A percentile compares a stretch with the other conserved stretches of the same genome.
Evolutionary conservation across 108 stramenopile species (phyloP).

Genomic region (Cylindrotheca fusiformis): DNA sequence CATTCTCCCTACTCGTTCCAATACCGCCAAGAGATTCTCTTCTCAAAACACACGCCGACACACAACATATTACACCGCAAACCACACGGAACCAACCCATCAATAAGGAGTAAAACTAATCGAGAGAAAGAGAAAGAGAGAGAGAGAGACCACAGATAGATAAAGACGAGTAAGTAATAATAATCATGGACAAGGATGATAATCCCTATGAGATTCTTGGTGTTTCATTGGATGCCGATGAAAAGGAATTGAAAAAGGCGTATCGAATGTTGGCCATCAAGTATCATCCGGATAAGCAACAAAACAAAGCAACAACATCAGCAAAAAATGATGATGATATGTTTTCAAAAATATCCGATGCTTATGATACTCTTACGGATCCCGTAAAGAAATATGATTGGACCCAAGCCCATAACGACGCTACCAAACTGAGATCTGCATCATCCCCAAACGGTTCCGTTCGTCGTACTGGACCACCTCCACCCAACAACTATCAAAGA

Average conservation of each 20-base stretch:
- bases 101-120: background rate
- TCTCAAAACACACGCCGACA: background rate
- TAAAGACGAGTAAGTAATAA: no score
- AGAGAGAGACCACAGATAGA: constrained; percentile 15
- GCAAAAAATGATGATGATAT: constrained; percentile 92
- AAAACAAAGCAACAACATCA: constrained; percentile 46
- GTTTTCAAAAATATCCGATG: constrained; percentile 92
- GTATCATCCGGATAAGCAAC: constrained; percentile 87
- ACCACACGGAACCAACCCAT: no score
- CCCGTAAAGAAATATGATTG: constrained; percentile 18
- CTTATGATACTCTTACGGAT: constrained; percentile 87
- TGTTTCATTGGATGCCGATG: constrained; percentile 48
- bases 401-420: constrained; percentile 9
- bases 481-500: background rate
- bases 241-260: constrained; percentile 84
- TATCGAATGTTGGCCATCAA: constrained; percentile 88
- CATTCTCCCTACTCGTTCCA: no score
- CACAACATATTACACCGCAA: no score
- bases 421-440: background rate
- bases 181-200: constrained; percentile 24
- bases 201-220: constrained; percentile 83
- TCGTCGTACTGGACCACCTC: background rate
- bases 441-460: background rate
- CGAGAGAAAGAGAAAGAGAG: background rate
- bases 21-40: background rate